A percentile compares a stretch with the other conserved stretches of the same genome.
phyloP scores from a whole-genome alignment of 1,139 yeast species.

The Blastobotrys persicus region DNA sequence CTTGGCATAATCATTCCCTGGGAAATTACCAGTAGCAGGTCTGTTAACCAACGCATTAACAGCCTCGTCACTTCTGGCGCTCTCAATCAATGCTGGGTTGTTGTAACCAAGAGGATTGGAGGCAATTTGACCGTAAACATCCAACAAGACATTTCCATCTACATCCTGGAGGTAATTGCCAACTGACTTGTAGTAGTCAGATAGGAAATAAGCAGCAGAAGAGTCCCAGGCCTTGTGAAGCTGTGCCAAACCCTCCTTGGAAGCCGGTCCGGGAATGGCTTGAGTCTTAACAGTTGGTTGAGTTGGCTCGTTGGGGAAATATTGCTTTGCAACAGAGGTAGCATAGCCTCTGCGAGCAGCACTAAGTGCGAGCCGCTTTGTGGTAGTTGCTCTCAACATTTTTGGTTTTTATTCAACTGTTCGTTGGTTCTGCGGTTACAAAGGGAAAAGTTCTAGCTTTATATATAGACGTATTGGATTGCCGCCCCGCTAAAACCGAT shows the following conservation, averaged over 20 bases:
- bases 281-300: slow-evolving; percentile 53
- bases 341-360: slow-evolving; percentile 1
- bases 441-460: not conserved
- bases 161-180: slow-evolving; percentile 74
- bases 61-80: slow-evolving; percentile 65
- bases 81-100: slow-evolving; percentile 63
- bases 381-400: slow-evolving; percentile 9
- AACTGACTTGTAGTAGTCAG: slow-evolving; percentile 62
- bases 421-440: not conserved
- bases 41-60: slow-evolving; percentile 67
- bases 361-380: not conserved
- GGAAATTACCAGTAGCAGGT: slow-evolving; percentile 77
- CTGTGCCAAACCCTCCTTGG: slow-evolving; percentile 46
- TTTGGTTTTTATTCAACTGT: not conserved
- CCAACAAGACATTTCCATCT: slow-evolving; percentile 66
- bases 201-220: slow-evolving; percentile 64
- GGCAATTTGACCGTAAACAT: slow-evolving; percentile 75
- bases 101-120: slow-evolving; percentile 78
- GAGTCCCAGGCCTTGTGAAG: slow-evolving; percentile 60
- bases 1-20: slow-evolving; percentile 58
- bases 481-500: not conserved
- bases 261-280: slow-evolving; percentile 63
- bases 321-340: slow-evolving; percentile 27
- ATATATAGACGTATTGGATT: not conserved
- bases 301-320: slow-evolving; percentile 61